A percentile compares a stretch with the other conserved stretches of the same genome.
Evolutionary conservation across 192 early-diverging fungal species (phyloP).

Genomic region (Backusella psychrophila): DNA sequence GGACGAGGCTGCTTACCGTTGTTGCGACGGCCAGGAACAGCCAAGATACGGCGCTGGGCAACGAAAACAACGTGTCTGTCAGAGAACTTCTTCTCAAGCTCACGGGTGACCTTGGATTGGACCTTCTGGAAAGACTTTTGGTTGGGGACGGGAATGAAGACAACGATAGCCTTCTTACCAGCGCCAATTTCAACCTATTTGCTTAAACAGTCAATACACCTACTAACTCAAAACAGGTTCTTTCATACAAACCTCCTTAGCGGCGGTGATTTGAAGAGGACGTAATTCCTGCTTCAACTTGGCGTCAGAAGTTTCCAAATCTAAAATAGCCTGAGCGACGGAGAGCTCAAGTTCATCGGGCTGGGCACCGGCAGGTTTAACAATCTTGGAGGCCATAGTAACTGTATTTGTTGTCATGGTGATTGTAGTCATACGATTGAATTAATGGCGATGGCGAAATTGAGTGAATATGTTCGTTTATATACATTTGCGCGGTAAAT

Average conservation of each 20-base stretch:
- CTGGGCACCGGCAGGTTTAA: slow-evolving; percentile 36
- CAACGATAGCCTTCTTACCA: slow-evolving; percentile 93
- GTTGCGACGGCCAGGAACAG: slow-evolving; percentile 86
- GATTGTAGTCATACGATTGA: neutral
- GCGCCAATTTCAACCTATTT: slow-evolving; percentile 82
- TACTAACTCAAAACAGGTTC: neutral
- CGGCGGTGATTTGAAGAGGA: slow-evolving; percentile 91
- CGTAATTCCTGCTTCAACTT: slow-evolving; percentile 98
- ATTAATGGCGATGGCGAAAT: neutral
- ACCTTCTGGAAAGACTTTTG: slow-evolving; percentile 97
- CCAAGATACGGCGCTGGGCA: slow-evolving; percentile 93
- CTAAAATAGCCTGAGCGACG: slow-evolving; percentile 94
- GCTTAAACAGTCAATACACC: neutral
- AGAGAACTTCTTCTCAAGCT: slow-evolving; percentile 99
- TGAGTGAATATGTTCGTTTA: neutral
- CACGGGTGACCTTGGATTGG: slow-evolving; percentile 91
- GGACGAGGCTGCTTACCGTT: slow-evolving; percentile 92
- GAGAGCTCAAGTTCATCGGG: slow-evolving; percentile 84
- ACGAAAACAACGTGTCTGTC: slow-evolving; percentile 96
- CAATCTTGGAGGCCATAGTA: slow-evolving; percentile 31
- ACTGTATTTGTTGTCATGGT: neutral
- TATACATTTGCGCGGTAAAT: neutral
- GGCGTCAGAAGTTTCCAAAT: slow-evolving; percentile 92
- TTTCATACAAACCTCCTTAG: slow-evolving; percentile 76
- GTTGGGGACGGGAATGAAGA: slow-evolving; percentile 95